Evolutionary conservation across 805 yeast genomes (phyloP).

Genomic region (Yarrowia phangngaensis): DNA sequence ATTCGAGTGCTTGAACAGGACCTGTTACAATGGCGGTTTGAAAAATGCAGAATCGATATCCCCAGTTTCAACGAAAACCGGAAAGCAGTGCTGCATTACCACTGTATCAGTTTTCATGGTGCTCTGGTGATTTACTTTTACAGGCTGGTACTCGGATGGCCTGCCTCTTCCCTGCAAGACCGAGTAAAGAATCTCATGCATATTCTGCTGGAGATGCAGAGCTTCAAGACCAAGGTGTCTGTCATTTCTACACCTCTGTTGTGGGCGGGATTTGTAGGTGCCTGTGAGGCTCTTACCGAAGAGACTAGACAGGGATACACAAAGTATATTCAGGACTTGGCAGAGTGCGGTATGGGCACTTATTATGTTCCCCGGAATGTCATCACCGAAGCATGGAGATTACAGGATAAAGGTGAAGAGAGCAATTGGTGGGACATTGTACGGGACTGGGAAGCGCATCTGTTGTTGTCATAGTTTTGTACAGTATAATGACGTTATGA

Average conservation of each 20-base stretch:
- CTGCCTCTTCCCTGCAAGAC: slow-evolving; percentile 56
- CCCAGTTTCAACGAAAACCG: slow-evolving; percentile 32
- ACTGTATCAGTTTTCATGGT: slow-evolving; percentile 72
- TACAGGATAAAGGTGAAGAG: slow-evolving; percentile 56
- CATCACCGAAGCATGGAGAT: slow-evolving; percentile 80
- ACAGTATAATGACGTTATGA: slow-evolving; percentile 23
- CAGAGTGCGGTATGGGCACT: slow-evolving; percentile 62
- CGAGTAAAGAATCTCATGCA: slow-evolving; percentile 58
- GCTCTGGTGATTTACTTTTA: slow-evolving; percentile 68
- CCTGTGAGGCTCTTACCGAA: slow-evolving; percentile 58
- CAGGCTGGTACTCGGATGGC: slow-evolving; percentile 55
- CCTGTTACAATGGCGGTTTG: slow-evolving; percentile 67
- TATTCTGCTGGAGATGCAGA: slow-evolving; percentile 61
- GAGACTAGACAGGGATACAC: slow-evolving; percentile 62
- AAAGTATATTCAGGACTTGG: slow-evolving; percentile 53
- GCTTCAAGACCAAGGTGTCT: slow-evolving; percentile 47
- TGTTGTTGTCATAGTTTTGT: slow-evolving; percentile 49
- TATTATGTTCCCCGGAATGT: slow-evolving; percentile 85
- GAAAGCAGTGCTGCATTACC: slow-evolving; percentile 74
- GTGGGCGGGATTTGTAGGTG: slow-evolving; percentile 89
- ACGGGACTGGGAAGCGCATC: slow-evolving; percentile 79
- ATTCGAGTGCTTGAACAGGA: slow-evolving; percentile 47
- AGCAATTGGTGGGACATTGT: slow-evolving; percentile 75
- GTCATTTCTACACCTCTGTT: slow-evolving; percentile 69
- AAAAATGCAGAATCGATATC: slow-evolving; percentile 30